Conservation (phyloP, 2,329 filamentous ascomycete genomes). For the Grosmannia serpens region DNA sequence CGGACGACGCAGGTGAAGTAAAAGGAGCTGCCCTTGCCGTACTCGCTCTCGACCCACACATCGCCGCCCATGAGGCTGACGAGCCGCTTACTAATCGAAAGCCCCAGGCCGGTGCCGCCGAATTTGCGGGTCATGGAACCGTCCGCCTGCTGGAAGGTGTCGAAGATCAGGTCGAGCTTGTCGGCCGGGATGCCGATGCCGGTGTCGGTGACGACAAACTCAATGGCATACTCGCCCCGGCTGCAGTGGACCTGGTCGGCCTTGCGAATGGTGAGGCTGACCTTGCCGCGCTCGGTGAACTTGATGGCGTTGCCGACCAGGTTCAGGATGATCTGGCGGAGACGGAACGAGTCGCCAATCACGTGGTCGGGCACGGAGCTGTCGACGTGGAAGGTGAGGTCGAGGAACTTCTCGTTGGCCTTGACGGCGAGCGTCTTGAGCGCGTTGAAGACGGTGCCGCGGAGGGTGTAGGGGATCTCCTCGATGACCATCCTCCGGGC, state of each 20-base stretch:
- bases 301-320: conserved; percentile 98
- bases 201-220: conserved; percentile 92
- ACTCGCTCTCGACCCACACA: conserved; percentile 90
- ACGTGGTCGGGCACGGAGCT: conserved; percentile 91
- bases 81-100: conserved; percentile 90
- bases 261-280: conserved; percentile 80
- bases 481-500: conserved; percentile 97
- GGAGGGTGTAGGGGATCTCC: conserved; percentile 89
- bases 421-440: conserved; percentile 95
- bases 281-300: conserved; percentile 93
- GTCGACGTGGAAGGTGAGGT: conserved; percentile 87
- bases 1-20: conserved; percentile 92
- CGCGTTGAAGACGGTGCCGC: conserved; percentile 92
- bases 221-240: conserved; percentile 66
- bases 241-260: conserved; percentile 44
- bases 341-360: conserved; percentile 88
- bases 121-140: conserved; percentile 94
- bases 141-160: conserved; percentile 97
- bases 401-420: conserved; percentile 89
- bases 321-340: conserved; percentile 94
- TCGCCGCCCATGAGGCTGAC: conserved; percentile 95
- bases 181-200: conserved; percentile 93
- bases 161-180: conserved; percentile 94
- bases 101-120: conserved; percentile 82
- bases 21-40: conserved; percentile 85